Percentiles rank a stretch among this genome's conserved stretches.
phyloP scores from a whole-genome alignment of 805 yeast species.

The Hanseniaspora valbyensis region DNA sequence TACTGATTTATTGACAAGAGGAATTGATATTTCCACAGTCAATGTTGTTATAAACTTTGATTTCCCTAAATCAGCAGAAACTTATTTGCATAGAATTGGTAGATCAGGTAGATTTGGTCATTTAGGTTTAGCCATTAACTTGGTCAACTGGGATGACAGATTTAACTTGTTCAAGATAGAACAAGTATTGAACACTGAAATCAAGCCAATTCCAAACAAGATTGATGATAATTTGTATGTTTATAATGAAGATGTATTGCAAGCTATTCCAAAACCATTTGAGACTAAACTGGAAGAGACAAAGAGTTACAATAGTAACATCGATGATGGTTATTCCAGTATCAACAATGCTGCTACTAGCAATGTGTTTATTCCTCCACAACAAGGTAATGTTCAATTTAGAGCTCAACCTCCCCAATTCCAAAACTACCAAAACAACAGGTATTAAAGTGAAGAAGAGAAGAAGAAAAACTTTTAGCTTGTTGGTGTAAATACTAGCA shows the following conservation, averaged over 20 bases:
- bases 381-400: slow-evolving; percentile 3
- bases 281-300: slow-evolving; percentile 42
- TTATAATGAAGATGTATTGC: slow-evolving; percentile 47
- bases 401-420: not conserved
- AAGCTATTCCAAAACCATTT: slow-evolving; percentile 79
- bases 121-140: slow-evolving; percentile 91
- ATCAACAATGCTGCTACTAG: slow-evolving; percentile 19
- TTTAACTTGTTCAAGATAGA: slow-evolving; percentile 88
- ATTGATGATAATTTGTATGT: slow-evolving; percentile 86
- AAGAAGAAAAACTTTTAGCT: not conserved
- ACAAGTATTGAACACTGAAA: slow-evolving; percentile 94
- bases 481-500: too few relatives aligned
- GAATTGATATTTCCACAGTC: slow-evolving; percentile 98
- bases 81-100: slow-evolving; percentile 95
- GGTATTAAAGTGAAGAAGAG: not conserved
- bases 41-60: slow-evolving; percentile 96
- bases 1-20: slow-evolving; percentile 91
- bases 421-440: not conserved
- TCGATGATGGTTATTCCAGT: slow-evolving; percentile 16
- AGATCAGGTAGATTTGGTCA: slow-evolving; percentile 99
- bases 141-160: slow-evolving; percentile 94
- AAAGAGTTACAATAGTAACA: slow-evolving; percentile 24
- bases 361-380: slow-evolving; percentile 12
- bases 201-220: slow-evolving; percentile 89
- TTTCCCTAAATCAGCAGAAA: slow-evolving; percentile 96